phyloP scores from a whole-genome alignment of 345 rosid species.

The Eucalyptus sp. region DNA sequence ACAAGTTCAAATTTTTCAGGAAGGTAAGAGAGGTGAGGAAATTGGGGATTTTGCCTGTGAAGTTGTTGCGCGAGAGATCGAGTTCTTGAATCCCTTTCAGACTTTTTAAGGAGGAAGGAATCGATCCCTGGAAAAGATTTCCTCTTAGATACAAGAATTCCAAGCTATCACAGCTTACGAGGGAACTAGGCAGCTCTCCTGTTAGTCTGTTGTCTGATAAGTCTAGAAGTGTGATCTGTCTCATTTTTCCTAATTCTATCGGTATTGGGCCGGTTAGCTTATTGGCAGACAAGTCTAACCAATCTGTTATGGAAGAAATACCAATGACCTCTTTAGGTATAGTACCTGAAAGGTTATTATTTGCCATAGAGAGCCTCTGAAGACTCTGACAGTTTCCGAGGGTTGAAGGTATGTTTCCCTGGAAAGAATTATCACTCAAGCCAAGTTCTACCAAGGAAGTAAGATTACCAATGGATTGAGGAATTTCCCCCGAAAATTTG shows the following conservation, averaged over 20 bases:
- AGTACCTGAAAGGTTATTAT: constrained; percentile 4
- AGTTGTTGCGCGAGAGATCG: constrained; percentile 17
- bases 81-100: constrained; percentile 3
- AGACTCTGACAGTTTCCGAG: constrained; percentile 10
- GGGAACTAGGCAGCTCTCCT: constrained; percentile 12
- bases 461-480: constrained; percentile 22
- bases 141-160: background rate
- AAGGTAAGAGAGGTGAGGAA: background rate
- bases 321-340: constrained; percentile 5
- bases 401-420: constrained; percentile 27
- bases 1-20: background rate
- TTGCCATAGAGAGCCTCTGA: background rate
- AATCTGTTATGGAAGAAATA: constrained; percentile 3
- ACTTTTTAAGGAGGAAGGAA: constrained; percentile 3
- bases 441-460: constrained; percentile 9
- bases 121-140: constrained; percentile 1
- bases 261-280: constrained; percentile 1
- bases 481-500: constrained; percentile 25
- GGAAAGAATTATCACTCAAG: constrained; percentile 5
- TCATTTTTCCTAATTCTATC: background rate
- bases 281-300: constrained; percentile 3
- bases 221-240: background rate
- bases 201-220: constrained; percentile 8
- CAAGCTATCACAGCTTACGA: background rate
- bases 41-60: constrained; percentile 6